Base-by-base conservation (phyloP, 164 flowering plant genomes). In the Umbilicus rupestris region DNA sequence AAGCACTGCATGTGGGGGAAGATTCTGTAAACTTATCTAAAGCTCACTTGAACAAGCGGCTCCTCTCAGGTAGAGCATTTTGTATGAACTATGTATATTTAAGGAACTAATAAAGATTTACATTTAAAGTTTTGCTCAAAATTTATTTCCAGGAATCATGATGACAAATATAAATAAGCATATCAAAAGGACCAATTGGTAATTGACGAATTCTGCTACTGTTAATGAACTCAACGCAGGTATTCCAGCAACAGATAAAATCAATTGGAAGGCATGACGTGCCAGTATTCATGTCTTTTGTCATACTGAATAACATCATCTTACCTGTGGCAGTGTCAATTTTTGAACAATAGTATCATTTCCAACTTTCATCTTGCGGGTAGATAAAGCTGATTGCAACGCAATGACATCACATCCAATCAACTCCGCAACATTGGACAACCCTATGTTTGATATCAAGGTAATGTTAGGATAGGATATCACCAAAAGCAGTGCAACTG, bases 301-400 rank as follows among this genome's bases (percentile, higher is more conserved):
- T 7, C 39, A 62, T 19, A 28, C 37, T n/a, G n/a, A 31, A 26
- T 19, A 41, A 58, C 58, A 33, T 37, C 2, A 31, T 31, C 62
- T 72, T 74, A 92, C 99, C 97, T 95, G 99, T 22, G 99, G 81
- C 55, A 85, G 76, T 33, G 90, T 89, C 46, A 92, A 85, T 80
- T 92, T 92, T 75, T 95, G 99, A 39, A 92, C 81, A 67, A 95
- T 92, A 73, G 68, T 81, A 64, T 95, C 99, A 73, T 80, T 92
- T 63, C 97, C 83, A 75, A 85, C 96, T 80, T 72, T 90, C 97
- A 95, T 95, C 75, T 87, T 92, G 37, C 94, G 96, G 66, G 92
- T 95, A 67, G 99, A 88, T 57, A 95, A 78, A 63, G 94, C 85
- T 31, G 81, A 77, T 58, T 84, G 86, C 63, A 95, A 85, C 11